Base-by-base conservation (phyloP, 768 basidiomycete species). In the Mycena sanguinolenta region DNA sequence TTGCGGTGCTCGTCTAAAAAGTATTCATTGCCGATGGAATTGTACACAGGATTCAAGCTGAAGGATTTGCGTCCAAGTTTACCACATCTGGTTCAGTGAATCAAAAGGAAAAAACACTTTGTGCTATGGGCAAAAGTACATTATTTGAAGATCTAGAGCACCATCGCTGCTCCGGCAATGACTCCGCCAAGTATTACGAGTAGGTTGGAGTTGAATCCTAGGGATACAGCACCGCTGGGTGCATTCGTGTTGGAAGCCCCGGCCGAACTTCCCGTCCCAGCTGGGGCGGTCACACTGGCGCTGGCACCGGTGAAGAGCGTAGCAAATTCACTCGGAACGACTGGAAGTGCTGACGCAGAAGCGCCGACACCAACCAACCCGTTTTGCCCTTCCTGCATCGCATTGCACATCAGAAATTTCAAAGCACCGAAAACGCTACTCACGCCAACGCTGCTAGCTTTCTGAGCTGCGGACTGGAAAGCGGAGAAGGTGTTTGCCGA, bases 311-410 rank as follows among this genome's bases (percentile, higher is more conserved):
- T 17, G 42, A 44, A 44, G 13, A 44, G 42, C 17, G 42, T 44
- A 17, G 17, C 42, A 44, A 14, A 14, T 19, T 44, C 42, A 19
- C 16, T 17, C 17, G 42, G 42, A 7, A 44, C 17, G 21, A 21
- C 2, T 7, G 42, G 42, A 7, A 2, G 16, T 44, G 81, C 82
- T 4, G 87, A 84, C 1, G 87, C 88, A 21, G 83, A 84, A 1
- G 87, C 88, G n/a, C 84, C 86, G 4, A 80, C 58, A 19, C 88
- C 88, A 4, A 81, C 81, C 21, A 89, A 82, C 14, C 74, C 78
- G 38, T 82, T 82, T 60, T 80, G 73, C 19, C 59, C 79, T 85
- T 87, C 85, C 85, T 86, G 44, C 46, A 71, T 14, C n/a, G 23
- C 14, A 19, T 13, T 44, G 21, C 3, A 4, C 28, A 17, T 60